Evolutionary conservation across 192 early-diverging fungal genomes (phyloP), one percentile per base, ranked within the genome.

Genomic region (Coemansia sp.): DNA sequence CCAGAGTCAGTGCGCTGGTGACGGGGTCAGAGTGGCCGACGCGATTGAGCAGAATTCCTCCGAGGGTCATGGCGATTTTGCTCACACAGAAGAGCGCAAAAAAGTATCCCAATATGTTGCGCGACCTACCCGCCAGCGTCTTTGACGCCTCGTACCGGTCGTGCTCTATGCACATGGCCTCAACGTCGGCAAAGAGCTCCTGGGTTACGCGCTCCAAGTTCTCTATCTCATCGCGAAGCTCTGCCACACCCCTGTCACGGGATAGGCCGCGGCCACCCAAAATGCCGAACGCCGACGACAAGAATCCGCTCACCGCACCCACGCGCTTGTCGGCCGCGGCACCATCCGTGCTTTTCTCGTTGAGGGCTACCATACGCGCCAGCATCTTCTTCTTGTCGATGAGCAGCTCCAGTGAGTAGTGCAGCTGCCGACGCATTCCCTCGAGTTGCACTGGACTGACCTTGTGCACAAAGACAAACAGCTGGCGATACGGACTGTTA

Each of bases 11-110:
- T 10, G 85, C 79, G 47, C 89, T 86, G 33, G 94, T 93, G 67
- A 95, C 90, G 4, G 93, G 93, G 61, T 98, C 92, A 5, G 87
- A 85, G 26, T 86, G 87, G 39, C 92, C 90, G 20, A 85, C 82
- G 35, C 90, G 83, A 52, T 85, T 87, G 63, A 94, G 88, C 39
- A 94, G 26, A 13, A 94, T 88, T 64, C 93, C 95, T 47, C 93
- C 70, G 13, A 88, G 76, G 21, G 92, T 86, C 92, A 90, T 89
- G 34, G 91, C 71, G 18, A 96, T 85, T 62, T 95, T 96, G 82
- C 92, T 95, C 33, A 95, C 68, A 78, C 96, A 98, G 65, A 95
- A 96, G 7, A 90, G 68, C 8, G 93, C 89, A 71, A 98, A 96
- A 37, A 92, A 85, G 62, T 90, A 90, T 31, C 92, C 95, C 61